Evolutionary conservation across 208 protist genomes (phyloP).

Genomic region (Acanthamoeba triangularis): DNA sequence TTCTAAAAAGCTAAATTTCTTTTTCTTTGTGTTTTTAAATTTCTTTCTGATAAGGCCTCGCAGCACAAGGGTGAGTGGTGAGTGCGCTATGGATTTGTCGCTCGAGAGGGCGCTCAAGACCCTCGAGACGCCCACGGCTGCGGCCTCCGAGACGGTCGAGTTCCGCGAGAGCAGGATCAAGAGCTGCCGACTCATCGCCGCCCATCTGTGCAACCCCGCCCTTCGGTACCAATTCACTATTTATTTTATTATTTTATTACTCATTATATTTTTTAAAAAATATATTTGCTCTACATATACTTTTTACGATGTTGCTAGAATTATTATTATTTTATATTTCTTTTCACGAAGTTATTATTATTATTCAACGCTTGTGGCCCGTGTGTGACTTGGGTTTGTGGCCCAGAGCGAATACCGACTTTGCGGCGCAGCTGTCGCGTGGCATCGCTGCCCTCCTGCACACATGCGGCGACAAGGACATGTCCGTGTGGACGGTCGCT

Average conservation of each 20-base stretch:
- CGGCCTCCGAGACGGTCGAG: not conserved
- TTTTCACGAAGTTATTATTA: too few relatives aligned
- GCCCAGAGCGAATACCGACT: constrained; percentile 18
- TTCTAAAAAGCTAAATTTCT: too few relatives aligned
- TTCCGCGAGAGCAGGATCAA: constrained; percentile 1
- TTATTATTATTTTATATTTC: not conserved
- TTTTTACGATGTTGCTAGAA: too few relatives aligned
- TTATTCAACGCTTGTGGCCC: too few relatives aligned
- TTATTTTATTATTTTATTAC: not conserved
- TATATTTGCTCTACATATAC: too few relatives aligned
- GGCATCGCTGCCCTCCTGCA: constrained; percentile 35
- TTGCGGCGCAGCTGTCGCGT: not conserved
- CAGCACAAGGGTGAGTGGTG: too few relatives aligned
- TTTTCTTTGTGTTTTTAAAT: too few relatives aligned
- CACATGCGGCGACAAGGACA: constrained; percentile 57
- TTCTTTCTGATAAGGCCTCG: too few relatives aligned
- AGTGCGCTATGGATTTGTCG: constrained; percentile 53
- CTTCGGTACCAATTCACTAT: not conserved
- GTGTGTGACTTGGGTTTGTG: not conserved
- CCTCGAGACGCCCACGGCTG: not conserved
- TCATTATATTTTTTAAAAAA: too few relatives aligned
- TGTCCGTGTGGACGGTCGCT: constrained; percentile 63
- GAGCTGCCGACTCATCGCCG: constrained; percentile 16
- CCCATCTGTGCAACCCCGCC: constrained; percentile 8
- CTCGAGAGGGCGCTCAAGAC: constrained; percentile 34